Percentiles rank a stretch among this genome's conserved stretches.
Conservation (phyloP, 2,329 filamentous ascomycete species). For the Geosmithia putterillii region DNA sequence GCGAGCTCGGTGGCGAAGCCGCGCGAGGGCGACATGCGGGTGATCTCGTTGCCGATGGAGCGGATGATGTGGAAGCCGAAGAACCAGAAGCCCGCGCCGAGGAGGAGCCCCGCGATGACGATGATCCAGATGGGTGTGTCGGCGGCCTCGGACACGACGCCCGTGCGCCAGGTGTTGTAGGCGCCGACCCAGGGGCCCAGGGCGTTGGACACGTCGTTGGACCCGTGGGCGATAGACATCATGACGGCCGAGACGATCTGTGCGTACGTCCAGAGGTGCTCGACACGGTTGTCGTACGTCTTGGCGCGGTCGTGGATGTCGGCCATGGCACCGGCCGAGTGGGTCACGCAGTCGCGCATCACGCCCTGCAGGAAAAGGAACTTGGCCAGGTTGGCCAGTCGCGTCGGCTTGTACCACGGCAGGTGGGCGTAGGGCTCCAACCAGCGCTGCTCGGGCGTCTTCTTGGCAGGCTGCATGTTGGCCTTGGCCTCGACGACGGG, state of each 20-base stretch:
- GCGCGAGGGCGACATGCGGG: conserved; percentile 45
- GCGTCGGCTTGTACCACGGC: conserved; percentile 4
- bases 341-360: conserved; percentile 8
- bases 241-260: conserved; percentile 49
- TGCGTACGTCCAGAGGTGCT: conserved; percentile 48
- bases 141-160: conserved; percentile 27
- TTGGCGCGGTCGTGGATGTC: conserved; percentile 41
- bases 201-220: conserved; percentile 53
- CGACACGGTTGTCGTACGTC: conserved; percentile 44
- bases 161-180: conserved; percentile 45
- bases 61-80: conserved; percentile 55
- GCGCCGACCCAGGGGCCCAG: conserved; percentile 52
- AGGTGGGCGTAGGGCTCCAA: conserved; percentile 8
- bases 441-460: conserved; percentile 5
- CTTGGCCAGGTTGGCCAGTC: conserved; percentile 8
- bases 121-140: conserved; percentile 49
- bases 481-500: background rate
- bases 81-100: conserved; percentile 45
- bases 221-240: conserved; percentile 52
- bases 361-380: conserved; percentile 11
- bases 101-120: conserved; percentile 34
- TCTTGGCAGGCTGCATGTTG: background rate
- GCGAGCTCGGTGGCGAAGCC: conserved; percentile 50
- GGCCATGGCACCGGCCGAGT: conserved; percentile 7
- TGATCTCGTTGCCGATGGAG: conserved; percentile 48